Conservation (phyloP, 2,329 filamentous ascomycete species). For the Fusarium circinatum region DNA sequence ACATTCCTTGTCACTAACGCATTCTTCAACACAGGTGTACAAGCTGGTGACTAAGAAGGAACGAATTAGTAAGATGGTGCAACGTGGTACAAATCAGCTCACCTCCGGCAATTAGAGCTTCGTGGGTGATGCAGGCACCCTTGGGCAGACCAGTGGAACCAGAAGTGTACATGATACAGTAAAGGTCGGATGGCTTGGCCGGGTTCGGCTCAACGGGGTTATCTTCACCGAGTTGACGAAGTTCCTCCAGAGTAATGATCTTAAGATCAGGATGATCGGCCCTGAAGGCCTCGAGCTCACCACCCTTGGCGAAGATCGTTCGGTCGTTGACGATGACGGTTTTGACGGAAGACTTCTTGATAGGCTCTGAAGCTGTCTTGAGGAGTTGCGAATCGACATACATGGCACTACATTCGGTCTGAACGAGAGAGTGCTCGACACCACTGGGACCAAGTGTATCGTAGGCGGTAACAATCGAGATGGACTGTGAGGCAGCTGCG, state of each 20-base stretch:
- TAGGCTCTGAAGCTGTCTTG: slow-evolving; percentile 65
- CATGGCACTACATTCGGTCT: slow-evolving; percentile 84
- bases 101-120: slow-evolving; percentile 78
- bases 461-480: slow-evolving; percentile 94
- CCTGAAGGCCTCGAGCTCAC: slow-evolving; percentile 66
- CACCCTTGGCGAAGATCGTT: slow-evolving; percentile 60
- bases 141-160: slow-evolving; percentile 91
- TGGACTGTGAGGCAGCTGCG: slow-evolving; percentile 80
- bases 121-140: slow-evolving; percentile 85
- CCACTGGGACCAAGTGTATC: slow-evolving; percentile 89
- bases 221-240: slow-evolving; percentile 68
- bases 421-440: slow-evolving; percentile 84
- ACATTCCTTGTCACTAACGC: slow-evolving; percentile 79
- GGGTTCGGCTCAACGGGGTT: slow-evolving; percentile 77
- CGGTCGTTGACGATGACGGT: slow-evolving; percentile 72
- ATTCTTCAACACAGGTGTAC: slow-evolving; percentile 78
- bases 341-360: slow-evolving; percentile 67
- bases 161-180: slow-evolving; percentile 88
- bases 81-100: slow-evolving; percentile 49
- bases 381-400: slow-evolving; percentile 86
- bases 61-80: slow-evolving; percentile 26
- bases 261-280: slow-evolving; percentile 64
- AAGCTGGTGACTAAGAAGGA: slow-evolving; percentile 75
- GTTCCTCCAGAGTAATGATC: slow-evolving; percentile 65
- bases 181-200: slow-evolving; percentile 79